phyloP scores from a whole-genome alignment of 2,329 filamentous ascomycete genomes.

The Trichoderma afroharzianum region DNA sequence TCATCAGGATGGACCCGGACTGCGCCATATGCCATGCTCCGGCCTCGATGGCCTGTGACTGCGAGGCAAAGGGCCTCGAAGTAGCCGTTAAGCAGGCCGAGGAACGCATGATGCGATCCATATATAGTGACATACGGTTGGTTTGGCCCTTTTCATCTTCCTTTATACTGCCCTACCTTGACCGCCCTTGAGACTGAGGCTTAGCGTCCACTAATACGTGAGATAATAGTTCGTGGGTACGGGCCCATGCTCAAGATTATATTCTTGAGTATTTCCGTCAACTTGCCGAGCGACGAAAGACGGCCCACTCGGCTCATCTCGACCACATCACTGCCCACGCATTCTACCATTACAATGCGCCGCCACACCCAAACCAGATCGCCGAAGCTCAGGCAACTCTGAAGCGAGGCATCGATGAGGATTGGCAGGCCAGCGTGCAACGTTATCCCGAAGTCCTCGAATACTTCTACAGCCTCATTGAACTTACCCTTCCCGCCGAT shows the following conservation, averaged over 20 bases:
- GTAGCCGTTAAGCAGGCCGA: conserved; percentile 61
- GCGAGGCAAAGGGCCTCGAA: conserved; percentile 63
- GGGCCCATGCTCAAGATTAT: conserved; percentile 62
- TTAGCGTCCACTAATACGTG: conserved; percentile 18
- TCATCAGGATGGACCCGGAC: conserved; percentile 65
- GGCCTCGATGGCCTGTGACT: conserved; percentile 57
- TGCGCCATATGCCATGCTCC: conserved; percentile 64
- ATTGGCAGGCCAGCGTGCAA: conserved; percentile 72
- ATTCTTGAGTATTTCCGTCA: conserved; percentile 63
- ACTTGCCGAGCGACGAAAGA: conserved; percentile 59
- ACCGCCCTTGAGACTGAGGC: background rate
- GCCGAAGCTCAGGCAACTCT: conserved; percentile 60
- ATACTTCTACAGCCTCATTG: conserved; percentile 72
- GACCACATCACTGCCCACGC: conserved; percentile 54
- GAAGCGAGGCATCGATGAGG: conserved; percentile 72
- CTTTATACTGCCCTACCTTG: background rate
- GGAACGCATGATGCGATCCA: conserved; percentile 57
- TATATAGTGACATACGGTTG: conserved; percentile 63
- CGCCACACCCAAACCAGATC: conserved; percentile 60
- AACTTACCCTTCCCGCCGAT: conserved; percentile 61
- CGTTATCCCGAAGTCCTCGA: conserved; percentile 78
- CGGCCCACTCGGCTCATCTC: conserved; percentile 52
- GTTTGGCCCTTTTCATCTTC: conserved; percentile 20
- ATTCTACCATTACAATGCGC: conserved; percentile 54
- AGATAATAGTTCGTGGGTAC: conserved; percentile 56